These are phyloP conservation scores for Aspergillus proliferans DNA, from an alignment of 2,329 filamentous ascomycete species.

Conservation along the genomic window DNA sequence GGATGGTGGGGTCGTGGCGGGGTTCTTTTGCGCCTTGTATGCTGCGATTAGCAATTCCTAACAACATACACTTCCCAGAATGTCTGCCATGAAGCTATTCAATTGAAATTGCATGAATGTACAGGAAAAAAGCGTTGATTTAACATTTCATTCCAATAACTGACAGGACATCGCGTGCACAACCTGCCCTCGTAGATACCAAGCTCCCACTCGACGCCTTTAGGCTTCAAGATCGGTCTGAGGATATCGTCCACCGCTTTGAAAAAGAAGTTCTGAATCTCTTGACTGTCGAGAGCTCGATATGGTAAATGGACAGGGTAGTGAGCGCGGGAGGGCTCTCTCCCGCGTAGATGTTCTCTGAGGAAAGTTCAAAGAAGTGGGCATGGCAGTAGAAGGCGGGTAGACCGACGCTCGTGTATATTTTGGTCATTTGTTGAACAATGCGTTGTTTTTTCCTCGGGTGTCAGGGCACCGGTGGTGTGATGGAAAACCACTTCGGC, in stretches of 20 bases:
- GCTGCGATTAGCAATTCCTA: too few species aligned
- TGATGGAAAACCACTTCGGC: slow-evolving; percentile 9
- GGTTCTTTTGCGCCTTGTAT: not conserved
- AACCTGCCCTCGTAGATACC: slow-evolving; percentile 4
- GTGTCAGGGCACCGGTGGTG: slow-evolving; percentile 8
- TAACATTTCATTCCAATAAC: too few species aligned
- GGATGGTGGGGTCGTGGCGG: slow-evolving; percentile 3
- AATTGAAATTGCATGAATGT: not conserved
- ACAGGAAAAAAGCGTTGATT: too few species aligned
- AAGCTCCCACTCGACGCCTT: slow-evolving; percentile 9
- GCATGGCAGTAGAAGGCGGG: slow-evolving; percentile 26
- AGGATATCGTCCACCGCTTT: not conserved
- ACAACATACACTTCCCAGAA: too few species aligned
- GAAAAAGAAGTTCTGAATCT: slow-evolving; percentile 1
- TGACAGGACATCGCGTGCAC: too few species aligned
- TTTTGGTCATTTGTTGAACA: slow-evolving; percentile 18
- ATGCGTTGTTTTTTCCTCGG: slow-evolving; percentile 12
- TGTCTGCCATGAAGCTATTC: too few species aligned
- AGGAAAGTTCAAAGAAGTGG: slow-evolving; percentile 15
- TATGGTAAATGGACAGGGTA: slow-evolving; percentile 2
- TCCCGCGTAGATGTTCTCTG: slow-evolving; percentile 8
- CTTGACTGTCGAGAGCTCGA: slow-evolving; percentile 3
- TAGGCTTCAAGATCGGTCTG: slow-evolving; percentile 2
- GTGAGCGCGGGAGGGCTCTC: slow-evolving; percentile 1
- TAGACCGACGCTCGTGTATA: slow-evolving; percentile 17